A percentile compares a stretch with the other conserved stretches of the same genome.
Conservation (phyloP, 768 basidiomycete species). For the Antrodiella citrinella region DNA sequence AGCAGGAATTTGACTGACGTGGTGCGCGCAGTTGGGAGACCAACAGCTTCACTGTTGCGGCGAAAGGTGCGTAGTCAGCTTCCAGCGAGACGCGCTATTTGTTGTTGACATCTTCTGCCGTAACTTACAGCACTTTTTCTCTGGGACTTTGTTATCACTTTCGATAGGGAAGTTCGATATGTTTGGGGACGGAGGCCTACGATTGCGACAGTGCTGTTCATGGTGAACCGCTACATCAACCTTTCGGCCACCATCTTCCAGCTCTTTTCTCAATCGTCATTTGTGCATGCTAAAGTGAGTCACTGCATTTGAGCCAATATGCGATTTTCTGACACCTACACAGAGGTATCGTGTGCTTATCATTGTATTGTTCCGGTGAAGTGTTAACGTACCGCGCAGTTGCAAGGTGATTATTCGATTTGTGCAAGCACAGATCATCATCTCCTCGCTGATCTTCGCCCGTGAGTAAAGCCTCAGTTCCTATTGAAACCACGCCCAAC, state of each 20-base stretch:
- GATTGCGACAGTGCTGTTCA: slow-evolving; percentile 11
- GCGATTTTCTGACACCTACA: too few relatives aligned
- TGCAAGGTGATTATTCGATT: slow-evolving; percentile 11
- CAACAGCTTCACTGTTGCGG: slow-evolving; percentile 10
- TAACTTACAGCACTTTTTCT: slow-evolving; percentile 8
- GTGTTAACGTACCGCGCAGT: slow-evolving; percentile 4
- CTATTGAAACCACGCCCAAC: background rate
- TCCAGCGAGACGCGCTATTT: too few relatives aligned
- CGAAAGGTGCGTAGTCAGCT: slow-evolving; percentile 9
- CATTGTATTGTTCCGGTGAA: too few relatives aligned
- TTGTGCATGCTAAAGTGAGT: slow-evolving; percentile 41
- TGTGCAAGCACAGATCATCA: slow-evolving; percentile 6
- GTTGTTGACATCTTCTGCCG: too few relatives aligned
- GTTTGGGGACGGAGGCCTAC: slow-evolving; percentile 11
- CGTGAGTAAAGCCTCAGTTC: slow-evolving; percentile 6
- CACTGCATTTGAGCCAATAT: too few relatives aligned
- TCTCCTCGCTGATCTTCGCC: slow-evolving; percentile 8
- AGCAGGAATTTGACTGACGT: background rate
- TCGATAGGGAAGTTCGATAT: slow-evolving; percentile 12
- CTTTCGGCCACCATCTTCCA: slow-evolving; percentile 13
- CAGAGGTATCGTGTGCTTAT: background rate
- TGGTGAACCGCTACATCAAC: slow-evolving; percentile 16
- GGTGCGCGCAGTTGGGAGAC: slow-evolving; percentile 5
- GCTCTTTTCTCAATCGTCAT: slow-evolving; percentile 11
- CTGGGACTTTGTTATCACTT: slow-evolving; percentile 14